Evolutionary conservation across 345 rosid species (phyloP), one percentile per base, ranked within the genome.

Genomic region (Tarenaya hassleriana): DNA sequence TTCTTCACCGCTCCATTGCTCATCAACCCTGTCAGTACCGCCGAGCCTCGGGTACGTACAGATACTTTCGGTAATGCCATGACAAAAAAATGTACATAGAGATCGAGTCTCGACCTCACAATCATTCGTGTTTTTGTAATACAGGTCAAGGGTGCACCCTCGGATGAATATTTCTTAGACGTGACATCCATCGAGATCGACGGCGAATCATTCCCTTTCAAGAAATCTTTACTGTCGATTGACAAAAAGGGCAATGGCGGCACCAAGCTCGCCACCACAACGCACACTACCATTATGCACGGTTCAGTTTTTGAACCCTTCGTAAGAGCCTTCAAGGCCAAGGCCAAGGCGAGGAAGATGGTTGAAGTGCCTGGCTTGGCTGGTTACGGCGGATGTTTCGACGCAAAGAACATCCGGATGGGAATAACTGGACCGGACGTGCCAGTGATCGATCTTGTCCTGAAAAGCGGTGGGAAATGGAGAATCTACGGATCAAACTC

Each of bases 221-320:
- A 69, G 15, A 21, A 55, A 7, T 32, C 77, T 0, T 45, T 75
- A 38, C 47, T 77, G 9, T 16, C 61, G 14, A 13, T 62, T 32
- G 62, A 55, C 10, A 34, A 55, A 13, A 76, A 75, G 0, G 8
- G 17, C 11, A n/a, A n/a, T n/a, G 84, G 84, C 8, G 84, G 88
- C 5, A 74, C 84, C 3, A 77, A 71, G 57, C 49, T 81, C 55
- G 73, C 79, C 71, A 64, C 83, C 1, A 50, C 61, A 0, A 18
- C 24, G 16, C 76, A 72, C 0, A 71, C 69, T 65, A 61, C 79
- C 1, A 52, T 62, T 7, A 3, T 77, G 19, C 68, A 73, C 29
- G 47, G 69, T 9, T 69, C 76, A 3, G 69, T 80, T 13, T 75
- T 68, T 57, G 75, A 53, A 7, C 58, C 66, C 9, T 7, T 80